Percentiles rank a stretch among this genome's conserved stretches.
These are phyloP conservation scores for Huiozyma naganishii DNA, from an alignment of 805 yeast genomes.

Conservation along the genomic window DNA sequence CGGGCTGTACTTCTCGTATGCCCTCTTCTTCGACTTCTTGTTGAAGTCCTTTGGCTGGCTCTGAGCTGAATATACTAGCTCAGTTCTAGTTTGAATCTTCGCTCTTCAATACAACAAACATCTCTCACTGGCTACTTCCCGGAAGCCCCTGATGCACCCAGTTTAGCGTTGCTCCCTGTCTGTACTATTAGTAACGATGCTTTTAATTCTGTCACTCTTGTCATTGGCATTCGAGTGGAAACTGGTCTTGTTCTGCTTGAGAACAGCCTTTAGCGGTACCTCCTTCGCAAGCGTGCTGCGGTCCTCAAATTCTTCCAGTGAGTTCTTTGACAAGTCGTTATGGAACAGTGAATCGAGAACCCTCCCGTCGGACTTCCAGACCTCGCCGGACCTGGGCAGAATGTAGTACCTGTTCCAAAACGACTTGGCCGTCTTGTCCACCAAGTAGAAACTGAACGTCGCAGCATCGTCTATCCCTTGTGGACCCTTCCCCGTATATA, in stretches of 20 bases:
- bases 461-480: slow-evolving; percentile 25
- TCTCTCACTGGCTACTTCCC: too few species aligned
- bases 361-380: slow-evolving; percentile 21
- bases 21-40: slow-evolving; percentile 56
- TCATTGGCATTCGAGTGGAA: slow-evolving; percentile 7
- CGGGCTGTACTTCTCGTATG: slow-evolving; percentile 56
- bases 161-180: background rate
- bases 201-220: slow-evolving; percentile 1
- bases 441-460: slow-evolving; percentile 18
- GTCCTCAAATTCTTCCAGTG: too few species aligned
- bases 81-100: background rate
- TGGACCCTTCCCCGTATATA: slow-evolving; percentile 23
- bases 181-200: slow-evolving; percentile 1
- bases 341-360: background rate
- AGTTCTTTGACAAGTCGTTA: too few species aligned
- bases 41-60: slow-evolving; percentile 29
- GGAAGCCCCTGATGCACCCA: too few species aligned
- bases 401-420: slow-evolving; percentile 17
- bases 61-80: slow-evolving; percentile 4
- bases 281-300: too few species aligned
- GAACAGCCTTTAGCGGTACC: too few species aligned
- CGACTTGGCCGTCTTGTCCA: slow-evolving; percentile 7
- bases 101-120: background rate
- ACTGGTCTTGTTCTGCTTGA: background rate
- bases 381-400: slow-evolving; percentile 22